Conservation (phyloP, 2,329 filamentous ascomycete genomes). For the Hymenoscyphus scutula region DNA sequence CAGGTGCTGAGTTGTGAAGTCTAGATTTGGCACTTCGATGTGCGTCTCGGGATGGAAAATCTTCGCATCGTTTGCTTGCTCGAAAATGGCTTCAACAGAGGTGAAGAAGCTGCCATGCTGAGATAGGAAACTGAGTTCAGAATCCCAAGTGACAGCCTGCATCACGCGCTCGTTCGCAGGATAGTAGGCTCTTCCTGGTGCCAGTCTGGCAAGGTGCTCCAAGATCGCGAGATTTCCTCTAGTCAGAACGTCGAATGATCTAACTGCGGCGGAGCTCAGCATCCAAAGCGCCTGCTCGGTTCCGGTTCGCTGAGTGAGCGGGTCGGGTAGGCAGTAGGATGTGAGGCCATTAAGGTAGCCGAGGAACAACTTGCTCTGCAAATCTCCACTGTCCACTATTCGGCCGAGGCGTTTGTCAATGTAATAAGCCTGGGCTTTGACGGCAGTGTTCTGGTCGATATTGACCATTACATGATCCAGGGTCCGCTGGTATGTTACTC, state of each 20-base stretch:
- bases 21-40: background rate
- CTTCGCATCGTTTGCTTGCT: conserved; percentile 30
- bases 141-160: conserved; percentile 47
- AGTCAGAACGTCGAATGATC: conserved; percentile 46
- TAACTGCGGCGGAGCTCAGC: conserved; percentile 47
- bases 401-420: conserved; percentile 50
- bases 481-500: conserved; percentile 29
- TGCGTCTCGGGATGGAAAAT: conserved; percentile 13
- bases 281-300: conserved; percentile 53
- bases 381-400: conserved; percentile 42
- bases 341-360: conserved; percentile 55
- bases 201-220: conserved; percentile 40
- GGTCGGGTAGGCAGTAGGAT: conserved; percentile 43
- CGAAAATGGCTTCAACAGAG: conserved; percentile 39
- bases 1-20: conserved; percentile 18
- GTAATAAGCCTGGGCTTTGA: conserved; percentile 43
- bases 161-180: conserved; percentile 43
- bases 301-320: conserved; percentile 43
- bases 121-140: conserved; percentile 39
- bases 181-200: conserved; percentile 46
- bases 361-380: conserved; percentile 48
- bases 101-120: conserved; percentile 46
- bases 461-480: conserved; percentile 32
- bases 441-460: conserved; percentile 7
- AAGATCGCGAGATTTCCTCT: conserved; percentile 39